These are phyloP conservation scores for Phytophthora colocasiae DNA, from an alignment of 352 stramenopile species.

Conservation along the genomic window DNA sequence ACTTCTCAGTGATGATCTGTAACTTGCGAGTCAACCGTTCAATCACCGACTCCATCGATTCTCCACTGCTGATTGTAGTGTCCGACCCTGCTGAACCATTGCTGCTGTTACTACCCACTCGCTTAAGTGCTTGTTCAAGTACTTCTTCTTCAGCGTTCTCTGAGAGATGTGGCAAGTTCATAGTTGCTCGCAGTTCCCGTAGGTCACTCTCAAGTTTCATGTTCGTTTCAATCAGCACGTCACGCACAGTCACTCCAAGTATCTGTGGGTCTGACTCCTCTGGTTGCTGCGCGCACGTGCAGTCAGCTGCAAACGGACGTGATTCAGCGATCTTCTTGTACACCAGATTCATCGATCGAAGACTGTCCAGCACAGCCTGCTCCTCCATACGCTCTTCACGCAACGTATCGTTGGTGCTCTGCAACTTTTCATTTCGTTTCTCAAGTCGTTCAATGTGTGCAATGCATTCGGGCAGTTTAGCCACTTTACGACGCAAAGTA, in stretches of 20 bases:
- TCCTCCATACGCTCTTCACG: slow-evolving; percentile 73
- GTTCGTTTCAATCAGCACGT: slow-evolving; percentile 64
- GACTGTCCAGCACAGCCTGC: slow-evolving; percentile 68
- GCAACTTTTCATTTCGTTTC: slow-evolving; percentile 62
- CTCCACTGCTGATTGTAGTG: slow-evolving; percentile 29
- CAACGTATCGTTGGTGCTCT: slow-evolving; percentile 60
- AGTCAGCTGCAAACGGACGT: slow-evolving; percentile 48
- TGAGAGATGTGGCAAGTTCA: slow-evolving; percentile 31
- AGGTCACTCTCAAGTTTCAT: slow-evolving; percentile 59
- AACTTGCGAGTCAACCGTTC: slow-evolving; percentile 46
- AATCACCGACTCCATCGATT: slow-evolving; percentile 32
- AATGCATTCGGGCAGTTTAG: slow-evolving; percentile 46
- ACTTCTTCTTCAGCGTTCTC: slow-evolving; percentile 38
- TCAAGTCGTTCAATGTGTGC: slow-evolving; percentile 63
- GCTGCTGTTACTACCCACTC: slow-evolving; percentile 42
- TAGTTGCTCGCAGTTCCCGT: slow-evolving; percentile 42
- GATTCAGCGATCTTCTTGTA: slow-evolving; percentile 82
- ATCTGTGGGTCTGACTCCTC: slow-evolving; percentile 30
- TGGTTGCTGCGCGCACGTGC: slow-evolving; percentile 25
- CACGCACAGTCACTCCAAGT: slow-evolving; percentile 49
- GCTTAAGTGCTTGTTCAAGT: slow-evolving; percentile 37
- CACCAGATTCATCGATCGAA: slow-evolving; percentile 68
- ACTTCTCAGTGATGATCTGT: slow-evolving; percentile 55
- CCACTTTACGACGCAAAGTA: slow-evolving; percentile 47
- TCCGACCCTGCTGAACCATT: slow-evolving; percentile 36